These are phyloP conservation scores for Mycosarcoma maydis DNA, from an alignment of 1,284 basidiomycete species.

Conservation along the genomic window DNA sequence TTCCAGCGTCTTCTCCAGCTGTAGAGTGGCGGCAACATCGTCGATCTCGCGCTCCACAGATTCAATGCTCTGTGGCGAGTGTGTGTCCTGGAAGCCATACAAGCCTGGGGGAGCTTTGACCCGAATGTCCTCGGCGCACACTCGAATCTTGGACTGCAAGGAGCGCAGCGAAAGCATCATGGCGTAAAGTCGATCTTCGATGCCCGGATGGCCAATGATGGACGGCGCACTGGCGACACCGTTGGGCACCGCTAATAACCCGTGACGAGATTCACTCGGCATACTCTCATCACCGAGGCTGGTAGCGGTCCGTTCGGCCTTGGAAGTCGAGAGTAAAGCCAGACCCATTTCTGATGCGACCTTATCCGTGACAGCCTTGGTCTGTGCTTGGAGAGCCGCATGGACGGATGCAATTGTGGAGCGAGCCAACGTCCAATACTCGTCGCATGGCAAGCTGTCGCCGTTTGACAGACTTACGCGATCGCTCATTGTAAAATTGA, in stretches of 20 bases:
- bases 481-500: constrained; percentile 8
- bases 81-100: constrained; percentile 43
- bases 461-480: constrained; percentile 22
- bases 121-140: constrained; percentile 57
- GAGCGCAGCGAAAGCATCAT: constrained; percentile 61
- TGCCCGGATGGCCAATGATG: constrained; percentile 34
- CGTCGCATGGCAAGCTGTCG: constrained; percentile 18
- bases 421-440: constrained; percentile 29
- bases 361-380: constrained; percentile 1
- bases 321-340: constrained; percentile 4
- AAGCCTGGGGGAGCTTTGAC: constrained; percentile 40
- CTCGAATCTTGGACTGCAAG: constrained; percentile 64
- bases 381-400: constrained; percentile 1
- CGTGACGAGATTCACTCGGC: constrained; percentile 10
- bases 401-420: constrained; percentile 5
- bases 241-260: constrained; percentile 9
- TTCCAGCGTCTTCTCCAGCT: constrained; percentile 47
- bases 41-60: too few species aligned
- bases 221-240: neutral
- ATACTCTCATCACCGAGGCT: constrained; percentile 1
- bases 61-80: neutral
- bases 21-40: constrained; percentile 14
- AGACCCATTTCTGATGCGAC: constrained; percentile 30
- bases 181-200: constrained; percentile 55
- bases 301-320: neutral